phyloP scores from a whole-genome alignment of 192 early-diverging fungal genomes.

The Rhizophagus sp. region DNA sequence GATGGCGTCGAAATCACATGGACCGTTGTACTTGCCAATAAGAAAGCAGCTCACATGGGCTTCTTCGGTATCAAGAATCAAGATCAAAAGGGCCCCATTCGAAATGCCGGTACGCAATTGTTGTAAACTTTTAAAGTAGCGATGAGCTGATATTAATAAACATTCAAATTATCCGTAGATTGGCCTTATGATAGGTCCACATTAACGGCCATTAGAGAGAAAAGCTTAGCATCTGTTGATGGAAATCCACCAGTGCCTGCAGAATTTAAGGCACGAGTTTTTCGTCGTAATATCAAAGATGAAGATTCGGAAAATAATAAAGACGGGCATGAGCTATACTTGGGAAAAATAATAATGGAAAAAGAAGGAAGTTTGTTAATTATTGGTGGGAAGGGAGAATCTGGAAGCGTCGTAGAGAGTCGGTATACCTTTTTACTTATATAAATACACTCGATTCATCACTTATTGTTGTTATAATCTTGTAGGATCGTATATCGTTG shows the following conservation, averaged over 20 bases:
- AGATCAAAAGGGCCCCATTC: not conserved
- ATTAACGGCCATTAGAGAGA: too few relatives aligned
- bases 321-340: not conserved
- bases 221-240: too few relatives aligned
- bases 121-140: not conserved
- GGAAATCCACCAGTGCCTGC: not conserved
- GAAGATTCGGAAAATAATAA: too few relatives aligned
- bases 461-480: not conserved
- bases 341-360: constrained; percentile 26
- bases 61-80: not conserved
- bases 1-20: not conserved
- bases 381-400: constrained; percentile 26
- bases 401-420: constrained; percentile 14
- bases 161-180: constrained; percentile 1
- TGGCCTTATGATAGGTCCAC: constrained; percentile 3
- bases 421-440: not conserved
- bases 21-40: constrained; percentile 28
- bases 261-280: constrained; percentile 16
- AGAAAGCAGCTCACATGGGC: constrained; percentile 10
- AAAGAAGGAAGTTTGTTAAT: constrained; percentile 20
- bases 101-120: constrained; percentile 9
- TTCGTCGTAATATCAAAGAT: not conserved
- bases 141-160: not conserved
- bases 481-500: too few relatives aligned
- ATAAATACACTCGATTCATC: not conserved